Conservation (phyloP, 2,329 filamentous ascomycete species). For the Cadophora sp. region DNA sequence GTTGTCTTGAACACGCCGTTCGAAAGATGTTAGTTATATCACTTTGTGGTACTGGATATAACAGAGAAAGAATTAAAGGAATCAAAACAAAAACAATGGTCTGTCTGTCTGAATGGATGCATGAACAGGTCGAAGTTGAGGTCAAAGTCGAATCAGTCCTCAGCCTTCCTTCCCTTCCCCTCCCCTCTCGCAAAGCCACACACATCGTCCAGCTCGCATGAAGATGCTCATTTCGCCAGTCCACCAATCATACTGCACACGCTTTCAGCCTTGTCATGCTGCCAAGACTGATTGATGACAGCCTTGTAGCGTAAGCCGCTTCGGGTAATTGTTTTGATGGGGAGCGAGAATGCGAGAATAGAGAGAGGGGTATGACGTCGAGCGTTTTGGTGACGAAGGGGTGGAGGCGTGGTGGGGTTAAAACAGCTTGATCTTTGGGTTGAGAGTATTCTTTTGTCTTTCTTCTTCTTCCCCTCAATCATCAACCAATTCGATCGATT, state of each 20-base stretch:
- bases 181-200: no score
- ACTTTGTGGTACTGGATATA: background rate
- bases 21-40: background rate
- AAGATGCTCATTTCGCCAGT: background rate
- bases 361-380: constrained; percentile 15
- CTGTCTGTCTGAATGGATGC: background rate
- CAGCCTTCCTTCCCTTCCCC: background rate
- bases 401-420: constrained; percentile 10
- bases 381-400: constrained; percentile 4
- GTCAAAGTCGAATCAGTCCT: no score
- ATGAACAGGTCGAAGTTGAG: background rate
- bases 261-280: constrained; percentile 4
- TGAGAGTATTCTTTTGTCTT: background rate
- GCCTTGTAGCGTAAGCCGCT: background rate
- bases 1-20: background rate
- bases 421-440: constrained; percentile 2
- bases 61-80: background rate
- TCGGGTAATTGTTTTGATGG: constrained; percentile 20
- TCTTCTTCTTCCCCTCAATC: background rate
- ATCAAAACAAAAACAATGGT: background rate
- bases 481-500: background rate
- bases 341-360: background rate
- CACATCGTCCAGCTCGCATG: background rate
- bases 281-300: background rate
- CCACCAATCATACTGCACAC: background rate